Evolutionary conservation across 1,284 basidiomycete species (phyloP).

Genomic region (Sporisorium iseilematis-ciliati): DNA sequence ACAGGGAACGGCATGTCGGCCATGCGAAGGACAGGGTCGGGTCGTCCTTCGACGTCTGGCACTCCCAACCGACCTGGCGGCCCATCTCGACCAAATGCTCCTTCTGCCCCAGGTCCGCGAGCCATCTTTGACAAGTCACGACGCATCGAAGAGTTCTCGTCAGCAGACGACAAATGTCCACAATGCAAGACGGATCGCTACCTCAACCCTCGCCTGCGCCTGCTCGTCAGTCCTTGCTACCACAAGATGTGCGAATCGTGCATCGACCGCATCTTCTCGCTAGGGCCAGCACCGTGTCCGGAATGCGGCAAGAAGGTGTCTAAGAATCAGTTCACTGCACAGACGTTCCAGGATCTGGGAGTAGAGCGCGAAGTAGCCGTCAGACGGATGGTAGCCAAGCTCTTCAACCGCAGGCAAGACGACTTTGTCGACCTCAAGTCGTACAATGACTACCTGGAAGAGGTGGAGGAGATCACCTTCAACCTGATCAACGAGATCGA

Average conservation of each 20-base stretch:
- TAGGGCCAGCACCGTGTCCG: constrained; percentile 96
- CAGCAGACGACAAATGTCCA: constrained; percentile 84
- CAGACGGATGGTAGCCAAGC: constrained; percentile 85
- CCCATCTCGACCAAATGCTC: constrained; percentile 34
- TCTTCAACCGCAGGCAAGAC: constrained; percentile 85
- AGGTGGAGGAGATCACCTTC: constrained; percentile 96
- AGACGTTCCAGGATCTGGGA: constrained; percentile 94
- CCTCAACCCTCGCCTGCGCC: constrained; percentile 90
- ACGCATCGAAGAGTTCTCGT: constrained; percentile 60
- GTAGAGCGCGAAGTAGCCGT: constrained; percentile 97
- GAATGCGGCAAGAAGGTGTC: constrained; percentile 89
- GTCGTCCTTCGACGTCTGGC: constrained; percentile 22
- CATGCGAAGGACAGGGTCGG: constrained; percentile 30
- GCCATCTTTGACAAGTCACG: constrained; percentile 60
- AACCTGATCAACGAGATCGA: constrained; percentile 94
- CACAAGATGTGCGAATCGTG: constrained; percentile 89
- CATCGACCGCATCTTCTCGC: constrained; percentile 94
- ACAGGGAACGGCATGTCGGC: constrained; percentile 18
- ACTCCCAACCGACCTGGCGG: constrained; percentile 29
- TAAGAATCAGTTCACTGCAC: constrained; percentile 92
- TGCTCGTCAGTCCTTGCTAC: constrained; percentile 94
- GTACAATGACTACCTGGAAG: constrained; percentile 97
- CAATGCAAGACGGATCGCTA: constrained; percentile 97
- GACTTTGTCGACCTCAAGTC: constrained; percentile 85
- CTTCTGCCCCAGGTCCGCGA: constrained; percentile 29